Base-by-base conservation (phyloP, 2,329 filamentous ascomycete species). In the Colletotrichum gigasporum region DNA sequence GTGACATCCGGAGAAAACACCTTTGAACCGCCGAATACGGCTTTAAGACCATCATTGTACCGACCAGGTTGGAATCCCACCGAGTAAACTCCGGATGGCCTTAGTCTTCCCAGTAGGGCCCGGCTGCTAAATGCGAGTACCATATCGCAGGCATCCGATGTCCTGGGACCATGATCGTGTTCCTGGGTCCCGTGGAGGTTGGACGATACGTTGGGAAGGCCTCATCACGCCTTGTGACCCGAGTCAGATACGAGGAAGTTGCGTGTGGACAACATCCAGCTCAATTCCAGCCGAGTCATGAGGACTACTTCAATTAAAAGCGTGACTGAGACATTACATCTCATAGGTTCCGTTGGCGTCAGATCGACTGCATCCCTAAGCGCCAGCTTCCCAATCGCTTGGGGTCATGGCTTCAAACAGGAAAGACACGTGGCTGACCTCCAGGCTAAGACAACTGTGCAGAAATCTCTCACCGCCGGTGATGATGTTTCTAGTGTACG, bases 271-370 rank as follows among this genome's bases (percentile, higher is more conserved):
- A 9, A 14, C 26, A 9, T 5, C 7, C 14, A 12, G 32, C 30
- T 20, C 32, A 39, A 34, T 14, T 26, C n/a, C 24, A 20, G 11
- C 18, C 39, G 61, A 53, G 34, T 37, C 61, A 42, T 47, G 10
- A 51, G n/a, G 26, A 20, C 8, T 18, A n/a, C 24, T 44, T 45
- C 24, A 53, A n/a, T n/a, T n/a, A n/a, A n/a, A 47, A 34, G 28
- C 22, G 5, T 16, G n/a, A 34, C 32, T 47, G 60, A 63, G 47
- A 51, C 37, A 59, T 30, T 24, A 18, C 54, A 48, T 52, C 37
- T 37, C 24, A 41, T 7, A 18, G 5, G 53, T 32, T 18, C 24
- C 10, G n/a, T 22, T 14, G 11, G 28, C 20, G 34, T 45, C 39
- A 47, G 61, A 53, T 48, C 61, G 55, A 37, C 41, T n/a, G 34